Evolutionary conservation across 2,329 filamentous ascomycete genomes (phyloP), one percentile per base, ranked within the genome.

Genomic region (Calonectria hongkongensis): DNA sequence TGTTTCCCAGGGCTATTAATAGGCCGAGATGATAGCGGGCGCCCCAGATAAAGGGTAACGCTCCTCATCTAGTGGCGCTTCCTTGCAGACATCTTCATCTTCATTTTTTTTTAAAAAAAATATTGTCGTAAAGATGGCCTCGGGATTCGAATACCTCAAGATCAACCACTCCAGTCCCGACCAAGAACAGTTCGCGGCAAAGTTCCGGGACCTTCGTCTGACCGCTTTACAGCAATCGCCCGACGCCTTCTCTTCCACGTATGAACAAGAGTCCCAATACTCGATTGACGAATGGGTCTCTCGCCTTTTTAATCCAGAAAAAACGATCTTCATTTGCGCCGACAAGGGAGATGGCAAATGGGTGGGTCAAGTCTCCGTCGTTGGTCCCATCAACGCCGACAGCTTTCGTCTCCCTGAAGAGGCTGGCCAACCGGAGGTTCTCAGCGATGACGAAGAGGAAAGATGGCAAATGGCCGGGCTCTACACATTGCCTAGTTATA

Each of bases 391-490:
- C 7, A 9, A 30, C 25, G 25, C 25, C 2, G 48, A 50, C 21
- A 12, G 33, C 15, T 70, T 60, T 15, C 28, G 28, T 2, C 68
- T 62, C 2, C 43, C 51, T 2, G 15, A 27, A 4, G 68, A 71
- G 51, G 41, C 68, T 10, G 62, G 68, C 21, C 63, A 66, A 21
- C 68, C 62, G 1, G 41, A 30, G 28, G 36, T 66, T 7, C 2
- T 30, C 8, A 21, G 30, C 21, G 68, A 63, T 15, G 68, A 62
- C 1, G 43, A 66, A 8, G 62, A 70, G 43, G 71, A 72, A 21
- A 71, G 60, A 36, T 71, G 69, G 69, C 69, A 71, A 21, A 63
- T 71, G 64, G 28, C 47, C 9, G 54, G 33, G 8, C 63, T 71
- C 3, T 71, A 71, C 25, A 54, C 54, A 6, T 15, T 64, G 10